Evolutionary conservation across 495 filamentous ascomycete genomes (phyloP).

Genomic region (Talaromyces proteolyticus): DNA sequence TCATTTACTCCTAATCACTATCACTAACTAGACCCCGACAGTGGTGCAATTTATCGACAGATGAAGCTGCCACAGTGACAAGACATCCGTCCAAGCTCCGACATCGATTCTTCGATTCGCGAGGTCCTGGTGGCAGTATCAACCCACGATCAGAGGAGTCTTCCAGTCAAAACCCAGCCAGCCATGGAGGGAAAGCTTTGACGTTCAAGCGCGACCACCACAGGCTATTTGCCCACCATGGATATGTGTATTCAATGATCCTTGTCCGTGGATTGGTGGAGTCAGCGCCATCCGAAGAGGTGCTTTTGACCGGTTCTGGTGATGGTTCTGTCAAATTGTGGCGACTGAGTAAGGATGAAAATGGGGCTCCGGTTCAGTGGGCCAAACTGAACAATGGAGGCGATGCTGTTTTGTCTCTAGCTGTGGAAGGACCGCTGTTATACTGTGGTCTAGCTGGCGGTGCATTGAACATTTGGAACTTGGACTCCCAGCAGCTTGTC

Average conservation of each 20-base stretch:
- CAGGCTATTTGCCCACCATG: slow-evolving; percentile 84
- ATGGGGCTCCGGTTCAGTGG: slow-evolving; percentile 47
- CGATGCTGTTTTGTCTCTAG: slow-evolving; percentile 74
- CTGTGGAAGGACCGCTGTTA: slow-evolving; percentile 79
- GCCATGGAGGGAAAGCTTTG: slow-evolving; percentile 56
- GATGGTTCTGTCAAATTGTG: slow-evolving; percentile 92
- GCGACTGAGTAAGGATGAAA: slow-evolving; percentile 52
- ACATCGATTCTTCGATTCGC: slow-evolving; percentile 92
- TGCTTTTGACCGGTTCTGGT: slow-evolving; percentile 84
- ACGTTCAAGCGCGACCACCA: slow-evolving; percentile 82
- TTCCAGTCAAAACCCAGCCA: slow-evolving; percentile 27
- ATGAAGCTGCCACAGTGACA: slow-evolving; percentile 50
- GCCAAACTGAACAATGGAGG: slow-evolving; percentile 73
- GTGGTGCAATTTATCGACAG: slow-evolving; percentile 58
- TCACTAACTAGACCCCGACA: slow-evolving; percentile 13
- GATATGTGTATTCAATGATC: slow-evolving; percentile 94
- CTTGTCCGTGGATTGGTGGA: slow-evolving; percentile 61
- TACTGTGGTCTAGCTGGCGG: slow-evolving; percentile 87
- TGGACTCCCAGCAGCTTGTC: slow-evolving; percentile 88
- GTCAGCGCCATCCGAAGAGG: slow-evolving; percentile 63
- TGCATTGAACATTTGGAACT: slow-evolving; percentile 93
- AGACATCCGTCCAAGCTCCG: slow-evolving; percentile 75
- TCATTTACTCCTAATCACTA: slow-evolving; percentile 34
- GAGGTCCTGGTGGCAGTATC: slow-evolving; percentile 71
- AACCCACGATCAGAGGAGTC: slow-evolving; percentile 59